These are phyloP conservation scores for Scleroderma bovista DNA, from an alignment of 768 basidiomycete species.

Conservation along the genomic window DNA sequence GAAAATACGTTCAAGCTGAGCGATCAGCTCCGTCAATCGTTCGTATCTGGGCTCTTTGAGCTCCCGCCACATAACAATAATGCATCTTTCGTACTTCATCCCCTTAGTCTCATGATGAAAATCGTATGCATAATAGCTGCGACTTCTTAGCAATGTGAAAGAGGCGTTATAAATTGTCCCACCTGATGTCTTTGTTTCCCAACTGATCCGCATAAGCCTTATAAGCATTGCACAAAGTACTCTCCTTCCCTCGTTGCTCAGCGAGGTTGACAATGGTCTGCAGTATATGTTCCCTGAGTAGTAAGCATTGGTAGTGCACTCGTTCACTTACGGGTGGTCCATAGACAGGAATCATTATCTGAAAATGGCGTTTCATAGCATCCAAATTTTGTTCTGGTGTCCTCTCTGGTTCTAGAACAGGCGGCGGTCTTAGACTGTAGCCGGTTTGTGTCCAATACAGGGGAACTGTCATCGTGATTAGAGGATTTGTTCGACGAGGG, in stretches of 20 bases:
- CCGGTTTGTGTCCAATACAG: slow-evolving; percentile 91
- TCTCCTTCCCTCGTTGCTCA: slow-evolving; percentile 88
- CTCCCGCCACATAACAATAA: background rate
- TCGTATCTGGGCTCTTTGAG: slow-evolving; percentile 57
- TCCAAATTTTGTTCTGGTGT: slow-evolving; percentile 69
- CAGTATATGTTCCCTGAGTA: background rate
- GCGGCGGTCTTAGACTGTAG: slow-evolving; percentile 83
- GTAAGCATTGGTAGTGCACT: slow-evolving; percentile 4
- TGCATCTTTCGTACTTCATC: slow-evolving; percentile 65
- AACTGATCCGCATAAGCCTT: slow-evolving; percentile 59
- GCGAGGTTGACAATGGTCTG: slow-evolving; percentile 87
- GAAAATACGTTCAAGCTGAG: slow-evolving; percentile 66
- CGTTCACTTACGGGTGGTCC: slow-evolving; percentile 62
- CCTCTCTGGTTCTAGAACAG: slow-evolving; percentile 65
- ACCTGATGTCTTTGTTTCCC: slow-evolving; percentile 52
- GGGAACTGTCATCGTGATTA: slow-evolving; percentile 53
- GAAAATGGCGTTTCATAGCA: slow-evolving; percentile 69
- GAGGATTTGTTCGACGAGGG: background rate
- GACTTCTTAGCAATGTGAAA: background rate
- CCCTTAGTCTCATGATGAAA: slow-evolving; percentile 92
- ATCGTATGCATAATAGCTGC: slow-evolving; percentile 79
- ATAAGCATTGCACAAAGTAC: slow-evolving; percentile 71
- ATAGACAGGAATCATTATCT: slow-evolving; percentile 57
- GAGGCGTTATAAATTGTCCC: background rate
- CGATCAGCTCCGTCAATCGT: slow-evolving; percentile 77